Evolutionary conservation across 2,329 filamentous ascomycete species (phyloP), one percentile per base, ranked within the genome.

Genomic region (Pochonia chlamydosporia): DNA sequence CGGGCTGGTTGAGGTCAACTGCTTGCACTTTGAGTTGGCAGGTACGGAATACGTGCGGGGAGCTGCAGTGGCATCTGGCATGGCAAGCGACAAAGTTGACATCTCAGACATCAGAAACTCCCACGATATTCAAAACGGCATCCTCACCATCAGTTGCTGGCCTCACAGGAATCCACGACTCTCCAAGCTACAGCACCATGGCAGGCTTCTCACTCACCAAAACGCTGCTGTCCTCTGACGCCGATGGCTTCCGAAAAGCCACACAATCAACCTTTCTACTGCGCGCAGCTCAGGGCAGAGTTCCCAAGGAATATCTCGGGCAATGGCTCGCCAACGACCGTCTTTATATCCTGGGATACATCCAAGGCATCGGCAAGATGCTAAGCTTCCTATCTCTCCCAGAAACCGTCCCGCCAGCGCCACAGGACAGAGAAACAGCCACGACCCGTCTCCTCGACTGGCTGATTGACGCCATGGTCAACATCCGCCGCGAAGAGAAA

Each of bases 301-400:
- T 86, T 16, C 68, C 77, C 16, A 79, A 79, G 42, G 58, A 69
- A 0, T 65, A 72, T 1, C 69, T 89, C 10, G 75, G 76, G 18
- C 72, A 75, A 61, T 89, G 85, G 85, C 78, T 89, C 37, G 78
- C 81, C 11, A 85, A 87, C 63, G 85, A 89, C 63, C 73, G 81
- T 8, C 76, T 89, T 49, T 86, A 88, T 64, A 81, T 84, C 28
- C 82, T 86, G 53, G 78, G 79, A 43, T 87, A 88, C 64, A 77
- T 87, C 55, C 74, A 76, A 23, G 87, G 85, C 55, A 77, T 82
- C 20, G 83, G 83, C 8, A 69, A 73, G n/a, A 64, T 87, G 7
- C 75, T 89, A 24, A 70, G 76, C 28, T 80, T 83, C 53, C 71
- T 87, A 39, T 66, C 76, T 5, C 69, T 86, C 0, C 77, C 79